Conservation (phyloP, 2,329 filamentous ascomycete genomes). For the Ceratocystis huliohia region DNA sequence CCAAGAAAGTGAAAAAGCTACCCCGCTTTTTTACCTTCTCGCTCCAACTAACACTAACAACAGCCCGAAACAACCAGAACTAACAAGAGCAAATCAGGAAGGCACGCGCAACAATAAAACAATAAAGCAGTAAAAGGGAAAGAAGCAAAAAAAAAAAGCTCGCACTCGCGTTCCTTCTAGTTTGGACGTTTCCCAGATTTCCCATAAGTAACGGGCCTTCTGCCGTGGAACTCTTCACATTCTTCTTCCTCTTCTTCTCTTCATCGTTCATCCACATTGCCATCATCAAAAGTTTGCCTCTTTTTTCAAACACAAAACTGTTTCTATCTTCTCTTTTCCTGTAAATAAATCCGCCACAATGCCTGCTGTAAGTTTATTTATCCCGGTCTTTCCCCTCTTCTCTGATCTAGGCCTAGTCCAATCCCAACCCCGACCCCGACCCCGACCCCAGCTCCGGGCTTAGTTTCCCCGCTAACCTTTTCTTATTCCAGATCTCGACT, state of each 20-base stretch:
- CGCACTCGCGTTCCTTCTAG: neutral
- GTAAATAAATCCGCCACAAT: slow-evolving; percentile 3
- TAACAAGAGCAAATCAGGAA: slow-evolving; percentile 1
- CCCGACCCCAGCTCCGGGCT: neutral
- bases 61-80: neutral
- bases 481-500: slow-evolving; percentile 41
- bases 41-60: neutral
- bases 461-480: neutral
- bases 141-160: neutral
- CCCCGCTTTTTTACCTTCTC: neutral
- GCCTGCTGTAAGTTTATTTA: slow-evolving; percentile 17
- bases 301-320: neutral
- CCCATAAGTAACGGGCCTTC: neutral
- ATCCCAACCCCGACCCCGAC: no score
- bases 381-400: neutral
- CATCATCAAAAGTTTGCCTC: neutral
- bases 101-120: neutral
- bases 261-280: neutral
- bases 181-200: neutral
- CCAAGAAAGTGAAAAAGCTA: neutral
- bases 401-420: neutral
- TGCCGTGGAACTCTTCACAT: neutral
- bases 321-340: neutral
- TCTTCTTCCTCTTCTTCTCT: neutral
- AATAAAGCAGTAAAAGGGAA: neutral